Conservation (phyloP, 1,139 yeast species). For the Ashbya aceris region DNA sequence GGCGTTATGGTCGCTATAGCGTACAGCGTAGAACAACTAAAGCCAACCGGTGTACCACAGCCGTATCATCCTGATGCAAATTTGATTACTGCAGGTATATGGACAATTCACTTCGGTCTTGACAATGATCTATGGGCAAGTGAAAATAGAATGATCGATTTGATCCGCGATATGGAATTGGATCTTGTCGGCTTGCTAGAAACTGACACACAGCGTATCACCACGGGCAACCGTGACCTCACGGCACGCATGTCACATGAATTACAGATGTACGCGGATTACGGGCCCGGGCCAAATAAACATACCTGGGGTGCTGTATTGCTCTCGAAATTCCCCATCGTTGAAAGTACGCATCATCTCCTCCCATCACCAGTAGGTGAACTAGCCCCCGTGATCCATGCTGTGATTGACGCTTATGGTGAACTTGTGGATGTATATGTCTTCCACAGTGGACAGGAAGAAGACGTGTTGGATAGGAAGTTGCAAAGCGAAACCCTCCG, state of each 20-base stretch:
- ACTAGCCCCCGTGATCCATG: slow-evolving; percentile 95
- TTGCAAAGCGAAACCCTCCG: slow-evolving; percentile 72
- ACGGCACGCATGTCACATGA: slow-evolving; percentile 90
- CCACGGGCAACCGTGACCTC: slow-evolving; percentile 91
- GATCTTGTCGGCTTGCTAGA: slow-evolving; percentile 89
- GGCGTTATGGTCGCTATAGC: slow-evolving; percentile 24
- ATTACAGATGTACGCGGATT: slow-evolving; percentile 88
- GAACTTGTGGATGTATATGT: slow-evolving; percentile 83
- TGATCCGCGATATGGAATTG: slow-evolving; percentile 74
- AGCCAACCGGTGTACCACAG: slow-evolving; percentile 37
- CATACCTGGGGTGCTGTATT: slow-evolving; percentile 98
- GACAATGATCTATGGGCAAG: slow-evolving; percentile 99
- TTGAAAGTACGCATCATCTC: slow-evolving; percentile 81
- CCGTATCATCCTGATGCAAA: slow-evolving; percentile 75
- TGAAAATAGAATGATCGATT: slow-evolving; percentile 79
- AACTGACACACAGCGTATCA: slow-evolving; percentile 85
- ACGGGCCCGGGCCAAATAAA: slow-evolving; percentile 95
- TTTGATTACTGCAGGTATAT: slow-evolving; percentile 85
- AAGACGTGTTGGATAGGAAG: slow-evolving; percentile 87
- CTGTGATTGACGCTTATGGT: slow-evolving; percentile 87
- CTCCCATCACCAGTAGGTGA: slow-evolving; percentile 97
- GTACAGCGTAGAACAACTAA: slow-evolving; percentile 17
- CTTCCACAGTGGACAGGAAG: slow-evolving; percentile 97
- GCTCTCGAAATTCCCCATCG: slow-evolving; percentile 85
- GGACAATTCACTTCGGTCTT: slow-evolving; percentile 96